Evolutionary conservation across 306 rosid species (phyloP), one percentile per base, ranked within the genome.

Genomic region (Prunus mongolica): DNA sequence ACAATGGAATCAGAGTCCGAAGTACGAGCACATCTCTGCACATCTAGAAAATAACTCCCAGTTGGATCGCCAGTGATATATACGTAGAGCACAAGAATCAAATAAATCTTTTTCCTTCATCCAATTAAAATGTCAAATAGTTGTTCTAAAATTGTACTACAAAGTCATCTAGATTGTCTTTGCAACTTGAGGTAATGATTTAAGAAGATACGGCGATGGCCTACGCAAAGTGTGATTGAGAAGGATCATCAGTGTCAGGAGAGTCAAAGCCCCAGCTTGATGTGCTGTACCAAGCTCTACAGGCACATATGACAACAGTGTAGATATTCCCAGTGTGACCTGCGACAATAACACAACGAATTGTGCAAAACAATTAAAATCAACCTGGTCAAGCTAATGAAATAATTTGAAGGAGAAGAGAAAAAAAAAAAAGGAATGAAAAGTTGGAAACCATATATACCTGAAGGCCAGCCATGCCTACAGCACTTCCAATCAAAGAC

Each of bases 201-300:
- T 91, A 67, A 91, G 88, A 82, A 89, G 93, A 79, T 84, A 1
- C 19, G 74, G 30, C 2, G 96, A 93, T 0, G 97, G 96, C 84
- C 72, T 88, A 54, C 96, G 85, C 75, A 91, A 81, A 0, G 90
- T 91, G 88, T 93, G 98, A 65, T 81, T 91, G 71, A 91, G 92
- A 77, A 89, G 83, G 69, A 91, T 66, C 88, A 86, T 71, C 45
- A 89, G 77, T 3, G 97, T 84, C 84, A 93, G 41, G 72, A 93
- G 93, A 8, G 96, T 89, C 79, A 91, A 86, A 74, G 98, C 98
- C 24, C 98, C 97, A 3, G 97, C 93, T 70, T 93, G 98, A 87
- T 91, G 98, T 18, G 97, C 96, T 12, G 91, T 82, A 65, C 97
- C 97, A 27, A 91, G 88, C 16, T 93, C 90, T 60, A 88, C 97